These are phyloP conservation scores for Leccinellum albellum DNA, from an alignment of 768 basidiomycete genomes.

Conservation along the genomic window DNA sequence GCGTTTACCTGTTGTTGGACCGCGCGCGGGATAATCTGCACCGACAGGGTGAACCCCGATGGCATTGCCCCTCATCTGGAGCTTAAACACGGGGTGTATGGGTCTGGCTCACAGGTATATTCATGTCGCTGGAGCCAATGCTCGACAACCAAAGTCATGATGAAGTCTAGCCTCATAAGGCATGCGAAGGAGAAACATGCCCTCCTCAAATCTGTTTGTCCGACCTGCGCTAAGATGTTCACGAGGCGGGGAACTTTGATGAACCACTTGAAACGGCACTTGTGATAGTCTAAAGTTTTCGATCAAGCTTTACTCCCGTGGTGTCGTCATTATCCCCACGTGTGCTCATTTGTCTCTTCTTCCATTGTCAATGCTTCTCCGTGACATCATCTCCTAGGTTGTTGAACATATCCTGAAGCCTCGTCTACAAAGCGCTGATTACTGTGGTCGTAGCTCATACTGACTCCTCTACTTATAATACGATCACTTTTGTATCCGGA, in stretches of 20 bases:
- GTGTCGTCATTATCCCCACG: neutral
- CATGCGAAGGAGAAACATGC: conserved; percentile 2
- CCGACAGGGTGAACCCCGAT: neutral
- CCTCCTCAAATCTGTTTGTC: neutral
- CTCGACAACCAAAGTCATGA: neutral
- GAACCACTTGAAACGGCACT: neutral
- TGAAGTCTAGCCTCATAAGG: conserved; percentile 3
- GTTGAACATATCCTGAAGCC: neutral
- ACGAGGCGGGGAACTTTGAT: neutral
- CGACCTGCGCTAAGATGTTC: conserved; percentile 1
- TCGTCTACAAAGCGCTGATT: neutral
- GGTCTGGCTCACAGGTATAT: neutral
- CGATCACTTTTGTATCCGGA: neutral
- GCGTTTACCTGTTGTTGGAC: conserved; percentile 3
- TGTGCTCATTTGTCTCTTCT: neutral
- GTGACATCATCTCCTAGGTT: neutral
- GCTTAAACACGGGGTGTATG: neutral
- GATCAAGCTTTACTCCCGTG: neutral
- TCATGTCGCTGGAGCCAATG: conserved; percentile 1
- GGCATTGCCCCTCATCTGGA: neutral
- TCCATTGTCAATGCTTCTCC: neutral
- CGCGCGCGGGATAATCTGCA: neutral
- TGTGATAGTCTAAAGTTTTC: neutral
- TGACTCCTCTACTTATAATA: neutral
- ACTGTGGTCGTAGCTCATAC: neutral